Conservation (phyloP, 2,329 filamentous ascomycete species). For the Stagonosporopsis vannaccii region DNA sequence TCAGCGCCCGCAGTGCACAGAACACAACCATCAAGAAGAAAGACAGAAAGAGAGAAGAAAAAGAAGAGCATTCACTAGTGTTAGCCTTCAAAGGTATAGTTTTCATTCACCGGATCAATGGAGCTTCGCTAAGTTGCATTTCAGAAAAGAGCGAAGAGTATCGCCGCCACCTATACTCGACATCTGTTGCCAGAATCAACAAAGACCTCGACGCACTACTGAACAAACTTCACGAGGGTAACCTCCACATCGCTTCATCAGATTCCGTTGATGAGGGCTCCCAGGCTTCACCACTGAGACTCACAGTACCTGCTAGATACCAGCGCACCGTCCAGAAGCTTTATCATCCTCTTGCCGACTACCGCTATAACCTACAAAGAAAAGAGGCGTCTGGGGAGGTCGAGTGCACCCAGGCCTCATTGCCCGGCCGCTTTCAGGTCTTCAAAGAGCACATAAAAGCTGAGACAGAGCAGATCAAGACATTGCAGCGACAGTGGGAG, state of each 20-base stretch:
- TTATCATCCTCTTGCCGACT: constrained; percentile 29
- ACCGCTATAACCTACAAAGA: constrained; percentile 16
- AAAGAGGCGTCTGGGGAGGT: constrained; percentile 21
- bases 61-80: constrained; percentile 33
- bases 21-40: constrained; percentile 10
- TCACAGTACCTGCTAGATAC: constrained; percentile 29
- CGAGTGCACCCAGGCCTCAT: constrained; percentile 13
- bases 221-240: constrained; percentile 20
- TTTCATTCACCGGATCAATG: not conserved
- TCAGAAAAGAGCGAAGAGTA: constrained; percentile 39
- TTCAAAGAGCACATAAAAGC: constrained; percentile 31
- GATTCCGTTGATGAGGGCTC: constrained; percentile 1
- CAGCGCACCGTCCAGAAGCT: constrained; percentile 27
- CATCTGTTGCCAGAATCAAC: constrained; percentile 29
- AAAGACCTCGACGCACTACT: constrained; percentile 25
- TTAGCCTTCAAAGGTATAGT: constrained; percentile 39
- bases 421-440: constrained; percentile 29
- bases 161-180: constrained; percentile 34
- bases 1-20: constrained; percentile 17
- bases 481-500: constrained; percentile 39
- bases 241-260: constrained; percentile 22
- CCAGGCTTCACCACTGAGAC: constrained; percentile 20
- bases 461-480: constrained; percentile 27
- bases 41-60: constrained; percentile 9
- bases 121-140: constrained; percentile 12